Evolutionary conservation across 768 basidiomycete species (phyloP).

Genomic region (Termitomyces sp.): DNA sequence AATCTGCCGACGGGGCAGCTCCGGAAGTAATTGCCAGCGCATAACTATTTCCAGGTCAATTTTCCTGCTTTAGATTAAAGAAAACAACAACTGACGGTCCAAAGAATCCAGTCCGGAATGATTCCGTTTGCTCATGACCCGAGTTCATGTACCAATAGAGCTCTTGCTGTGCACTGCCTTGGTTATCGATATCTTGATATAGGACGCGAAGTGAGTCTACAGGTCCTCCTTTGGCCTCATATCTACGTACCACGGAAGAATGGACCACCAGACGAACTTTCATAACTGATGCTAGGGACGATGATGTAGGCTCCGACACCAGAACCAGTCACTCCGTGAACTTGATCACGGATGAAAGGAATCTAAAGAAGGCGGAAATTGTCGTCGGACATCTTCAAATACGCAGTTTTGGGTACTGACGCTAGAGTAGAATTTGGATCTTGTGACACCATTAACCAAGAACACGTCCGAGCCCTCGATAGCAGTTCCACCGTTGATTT

Average conservation of each 20-base stretch:
- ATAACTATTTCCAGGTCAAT: conserved; percentile 21
- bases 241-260: conserved; percentile 37
- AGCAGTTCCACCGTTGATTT: conserved; percentile 33
- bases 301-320: conserved; percentile 41
- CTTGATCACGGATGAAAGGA: conserved; percentile 45
- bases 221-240: not conserved
- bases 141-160: conserved; percentile 47
- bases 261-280: conserved; percentile 41
- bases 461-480: conserved; percentile 46
- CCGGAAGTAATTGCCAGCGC: conserved; percentile 38
- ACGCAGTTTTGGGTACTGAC: conserved; percentile 16
- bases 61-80: not conserved
- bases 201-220: not conserved
- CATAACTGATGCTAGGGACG: conserved; percentile 38
- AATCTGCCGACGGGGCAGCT: conserved; percentile 31
- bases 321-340: conserved; percentile 41
- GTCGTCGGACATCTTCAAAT: not conserved
- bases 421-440: conserved; percentile 44
- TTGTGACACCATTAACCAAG: conserved; percentile 36
- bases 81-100: conserved; percentile 30
- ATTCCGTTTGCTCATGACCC: conserved; percentile 38
- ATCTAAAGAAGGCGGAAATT: conserved; percentile 18
- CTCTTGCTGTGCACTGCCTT: conserved; percentile 40
- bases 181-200: conserved; percentile 37
- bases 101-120: conserved; percentile 40